These are phyloP conservation scores for Cladobotryum protrusum DNA, from an alignment of 2,329 filamentous ascomycete species.

Conservation along the genomic window DNA sequence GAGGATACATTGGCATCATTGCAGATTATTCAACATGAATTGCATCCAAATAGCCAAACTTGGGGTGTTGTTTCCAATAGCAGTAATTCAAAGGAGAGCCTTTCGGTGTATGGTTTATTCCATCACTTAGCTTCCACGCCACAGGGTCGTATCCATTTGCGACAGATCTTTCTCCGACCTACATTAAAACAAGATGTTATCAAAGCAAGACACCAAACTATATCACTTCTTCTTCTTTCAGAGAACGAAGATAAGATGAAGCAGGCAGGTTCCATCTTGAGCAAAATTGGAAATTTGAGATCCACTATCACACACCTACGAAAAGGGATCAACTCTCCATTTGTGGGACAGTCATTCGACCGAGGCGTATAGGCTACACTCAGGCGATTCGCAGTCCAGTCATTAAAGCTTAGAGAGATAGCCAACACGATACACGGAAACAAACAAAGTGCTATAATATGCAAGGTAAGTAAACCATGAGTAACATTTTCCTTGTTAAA, in stretches of 20 bases:
- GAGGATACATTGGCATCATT: constrained; percentile 73
- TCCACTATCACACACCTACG: constrained; percentile 62
- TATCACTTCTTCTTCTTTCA: constrained; percentile 58
- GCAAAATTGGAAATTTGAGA: constrained; percentile 69
- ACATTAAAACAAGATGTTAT: constrained; percentile 64
- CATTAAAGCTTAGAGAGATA: constrained; percentile 62
- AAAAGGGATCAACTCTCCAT: constrained; percentile 63
- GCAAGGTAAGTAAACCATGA: constrained; percentile 38
- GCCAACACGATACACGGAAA: constrained; percentile 30
- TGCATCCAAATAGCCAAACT: constrained; percentile 74
- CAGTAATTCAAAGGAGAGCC: constrained; percentile 67
- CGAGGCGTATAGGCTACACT: constrained; percentile 70
- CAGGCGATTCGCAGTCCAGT: constrained; percentile 61
- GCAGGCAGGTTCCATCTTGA: constrained; percentile 55
- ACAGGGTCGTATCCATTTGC: constrained; percentile 68
- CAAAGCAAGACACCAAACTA: constrained; percentile 61
- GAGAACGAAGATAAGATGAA: constrained; percentile 57
- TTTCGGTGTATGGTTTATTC: constrained; percentile 82
- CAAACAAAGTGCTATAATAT: constrained; percentile 15
- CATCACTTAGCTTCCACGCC: constrained; percentile 66
- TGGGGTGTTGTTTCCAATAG: constrained; percentile 45
- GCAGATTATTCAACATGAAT: constrained; percentile 78
- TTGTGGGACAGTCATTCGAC: constrained; percentile 46
- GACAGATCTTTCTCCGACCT: constrained; percentile 77
- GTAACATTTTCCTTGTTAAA: not conserved